phyloP scores from a whole-genome alignment of 1,284 basidiomycete species.

The Lentinula novae-zelandiae region DNA sequence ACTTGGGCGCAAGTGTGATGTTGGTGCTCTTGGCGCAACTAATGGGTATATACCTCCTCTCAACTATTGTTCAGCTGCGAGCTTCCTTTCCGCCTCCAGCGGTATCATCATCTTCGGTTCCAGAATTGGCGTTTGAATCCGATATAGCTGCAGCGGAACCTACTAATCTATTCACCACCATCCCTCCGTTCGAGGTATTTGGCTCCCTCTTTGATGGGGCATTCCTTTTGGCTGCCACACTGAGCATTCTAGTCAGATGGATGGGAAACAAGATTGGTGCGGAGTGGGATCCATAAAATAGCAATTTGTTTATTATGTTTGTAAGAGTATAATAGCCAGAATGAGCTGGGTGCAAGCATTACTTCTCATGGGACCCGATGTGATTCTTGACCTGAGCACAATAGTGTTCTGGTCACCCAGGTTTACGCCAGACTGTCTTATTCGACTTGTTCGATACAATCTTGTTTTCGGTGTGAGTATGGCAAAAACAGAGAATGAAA shows the following conservation, averaged over 20 bases:
- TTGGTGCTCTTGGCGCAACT: constrained; percentile 71
- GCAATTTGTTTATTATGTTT: no score
- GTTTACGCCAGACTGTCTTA: no score
- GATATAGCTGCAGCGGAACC: neutral
- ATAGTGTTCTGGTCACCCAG: no score
- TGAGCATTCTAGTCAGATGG: constrained; percentile 49
- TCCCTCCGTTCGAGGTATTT: constrained; percentile 71
- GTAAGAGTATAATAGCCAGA: no score
- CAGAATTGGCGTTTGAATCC: neutral
- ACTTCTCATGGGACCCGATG: no score
- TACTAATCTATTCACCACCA: constrained; percentile 66
- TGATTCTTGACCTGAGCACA: no score
- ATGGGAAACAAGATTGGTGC: constrained; percentile 25
- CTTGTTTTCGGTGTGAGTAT: no score
- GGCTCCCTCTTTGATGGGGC: constrained; percentile 69
- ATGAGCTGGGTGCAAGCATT: no score
- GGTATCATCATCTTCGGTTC: neutral
- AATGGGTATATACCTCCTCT: constrained; percentile 78
- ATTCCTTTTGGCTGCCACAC: constrained; percentile 55
- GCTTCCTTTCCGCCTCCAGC: constrained; percentile 64
- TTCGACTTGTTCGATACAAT: no score
- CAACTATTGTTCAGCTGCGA: constrained; percentile 73
- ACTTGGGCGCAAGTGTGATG: constrained; percentile 66
- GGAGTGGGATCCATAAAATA: constrained; percentile 16
- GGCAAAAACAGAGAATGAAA: neutral